These are phyloP conservation scores for Apocynum venetum DNA, from an alignment of 257 asterid genomes.

Conservation along the genomic window DNA sequence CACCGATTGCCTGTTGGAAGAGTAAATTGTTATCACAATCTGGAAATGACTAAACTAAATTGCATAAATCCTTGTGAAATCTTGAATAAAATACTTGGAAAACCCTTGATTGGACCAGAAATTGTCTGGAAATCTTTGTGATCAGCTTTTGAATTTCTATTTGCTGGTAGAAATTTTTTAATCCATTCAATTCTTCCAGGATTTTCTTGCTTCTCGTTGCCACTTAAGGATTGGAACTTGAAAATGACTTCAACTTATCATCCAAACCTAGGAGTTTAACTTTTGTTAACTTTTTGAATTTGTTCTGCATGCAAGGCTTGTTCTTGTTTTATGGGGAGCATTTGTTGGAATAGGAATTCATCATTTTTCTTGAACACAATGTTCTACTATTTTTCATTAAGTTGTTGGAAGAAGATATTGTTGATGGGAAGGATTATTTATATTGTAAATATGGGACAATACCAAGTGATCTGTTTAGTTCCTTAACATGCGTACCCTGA, in stretches of 20 bases:
- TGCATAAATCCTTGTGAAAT: no score
- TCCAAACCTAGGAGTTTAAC: no score
- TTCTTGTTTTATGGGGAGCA: background rate
- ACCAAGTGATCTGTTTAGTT: background rate
- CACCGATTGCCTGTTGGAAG: no score
- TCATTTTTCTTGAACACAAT: no score
- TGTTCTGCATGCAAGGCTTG: background rate
- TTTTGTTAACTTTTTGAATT: background rate
- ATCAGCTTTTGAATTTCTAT: background rate
- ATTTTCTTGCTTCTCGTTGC: background rate
- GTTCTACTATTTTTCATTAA: no score
- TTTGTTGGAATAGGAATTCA: background rate
- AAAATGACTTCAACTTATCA: background rate
- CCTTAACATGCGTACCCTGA: background rate
- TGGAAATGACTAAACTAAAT: background rate
- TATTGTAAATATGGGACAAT: background rate
- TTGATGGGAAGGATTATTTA: no score
- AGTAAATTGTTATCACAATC: background rate
- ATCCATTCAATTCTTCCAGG: background rate
- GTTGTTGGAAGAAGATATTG: no score
- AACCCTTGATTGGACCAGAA: background rate
- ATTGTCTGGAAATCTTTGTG: background rate
- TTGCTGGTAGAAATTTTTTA: background rate
- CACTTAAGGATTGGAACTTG: background rate
- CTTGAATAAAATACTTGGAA: background rate